Conservation (phyloP, 1,284 basidiomycete species). For the Taiwanofungus camphoratus region DNA sequence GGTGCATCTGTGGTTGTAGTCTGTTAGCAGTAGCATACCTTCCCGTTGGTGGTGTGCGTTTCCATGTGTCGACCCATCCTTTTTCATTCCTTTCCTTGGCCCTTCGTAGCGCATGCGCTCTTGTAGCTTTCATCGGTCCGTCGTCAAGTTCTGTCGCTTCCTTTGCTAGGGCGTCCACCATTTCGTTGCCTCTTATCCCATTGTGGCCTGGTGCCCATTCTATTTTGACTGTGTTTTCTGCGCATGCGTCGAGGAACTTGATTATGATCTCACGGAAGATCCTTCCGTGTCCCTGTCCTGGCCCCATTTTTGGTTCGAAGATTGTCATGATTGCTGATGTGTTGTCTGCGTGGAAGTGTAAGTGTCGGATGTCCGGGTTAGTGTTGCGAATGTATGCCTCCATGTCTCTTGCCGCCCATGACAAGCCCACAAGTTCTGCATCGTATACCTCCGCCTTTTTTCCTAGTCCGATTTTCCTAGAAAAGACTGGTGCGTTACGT, state of each 20-base stretch:
- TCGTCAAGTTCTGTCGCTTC: constrained; percentile 12
- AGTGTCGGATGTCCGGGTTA: neutral
- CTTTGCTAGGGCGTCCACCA: constrained; percentile 27
- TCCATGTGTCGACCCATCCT: neutral
- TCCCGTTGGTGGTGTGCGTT: constrained; percentile 7
- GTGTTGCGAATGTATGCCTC: neutral
- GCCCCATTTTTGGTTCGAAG: neutral
- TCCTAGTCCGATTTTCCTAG: neutral
- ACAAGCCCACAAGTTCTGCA: constrained; percentile 1
- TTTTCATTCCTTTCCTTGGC: constrained; percentile 11
- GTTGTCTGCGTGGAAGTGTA: constrained; percentile 4
- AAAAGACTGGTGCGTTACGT: neutral
- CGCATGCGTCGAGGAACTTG: constrained; percentile 1
- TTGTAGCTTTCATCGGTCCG: neutral
- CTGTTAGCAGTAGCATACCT: constrained; percentile 22
- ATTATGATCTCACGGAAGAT: neutral
- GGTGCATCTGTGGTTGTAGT: constrained; percentile 20
- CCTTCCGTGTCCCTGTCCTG: constrained; percentile 1
- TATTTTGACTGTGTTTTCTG: constrained; percentile 1
- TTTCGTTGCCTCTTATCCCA: constrained; percentile 25
- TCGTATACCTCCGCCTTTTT: neutral
- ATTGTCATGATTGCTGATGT: constrained; percentile 1
- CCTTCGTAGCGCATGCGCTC: constrained; percentile 8
- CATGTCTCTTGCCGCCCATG: constrained; percentile 2
- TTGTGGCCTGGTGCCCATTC: constrained; percentile 18